These are phyloP conservation scores for Diplodia corticola DNA, from an alignment of 2,329 filamentous ascomycete genomes.

Conservation along the genomic window DNA sequence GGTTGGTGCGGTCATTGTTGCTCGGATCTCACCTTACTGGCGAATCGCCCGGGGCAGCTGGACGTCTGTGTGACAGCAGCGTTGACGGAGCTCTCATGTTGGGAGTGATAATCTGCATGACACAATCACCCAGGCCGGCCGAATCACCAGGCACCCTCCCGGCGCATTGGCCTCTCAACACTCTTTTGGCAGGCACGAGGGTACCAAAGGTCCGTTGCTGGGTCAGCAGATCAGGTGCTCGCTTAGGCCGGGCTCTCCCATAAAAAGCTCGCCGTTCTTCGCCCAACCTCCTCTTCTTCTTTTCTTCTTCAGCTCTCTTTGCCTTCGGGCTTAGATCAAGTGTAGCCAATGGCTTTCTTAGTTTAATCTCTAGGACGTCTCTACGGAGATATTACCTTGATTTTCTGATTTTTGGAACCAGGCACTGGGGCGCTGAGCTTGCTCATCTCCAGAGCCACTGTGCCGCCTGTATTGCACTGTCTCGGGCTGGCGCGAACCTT, in stretches of 20 bases:
- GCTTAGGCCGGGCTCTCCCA: not conserved
- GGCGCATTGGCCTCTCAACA: too few species aligned
- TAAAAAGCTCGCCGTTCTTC: constrained; percentile 39
- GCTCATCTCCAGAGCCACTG: not conserved
- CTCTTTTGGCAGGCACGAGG: not conserved
- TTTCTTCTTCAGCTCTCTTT: constrained; percentile 3
- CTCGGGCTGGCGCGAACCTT: constrained; percentile 2
- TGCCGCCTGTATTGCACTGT: constrained; percentile 3
- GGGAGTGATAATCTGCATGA: too few species aligned
- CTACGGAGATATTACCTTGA: too few species aligned
- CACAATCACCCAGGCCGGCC: too few species aligned
- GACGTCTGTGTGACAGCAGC: too few species aligned
- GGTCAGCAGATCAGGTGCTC: not conserved
- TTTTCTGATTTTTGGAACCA: not conserved
- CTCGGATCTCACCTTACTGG: too few species aligned
- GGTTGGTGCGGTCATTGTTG: too few species aligned
- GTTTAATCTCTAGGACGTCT: too few species aligned
- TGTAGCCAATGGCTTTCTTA: not conserved
- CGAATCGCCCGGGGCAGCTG: too few species aligned
- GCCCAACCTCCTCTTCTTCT: not conserved
- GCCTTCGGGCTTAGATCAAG: not conserved
- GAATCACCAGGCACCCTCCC: not conserved
- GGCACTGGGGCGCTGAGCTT: not conserved
- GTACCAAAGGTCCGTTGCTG: not conserved
- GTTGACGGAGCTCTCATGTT: too few species aligned